Percentiles rank a stretch among this genome's conserved stretches.
These are phyloP conservation scores for Rehmannia glutinosa DNA, from an alignment of 257 asterid genomes.

Conservation along the genomic window DNA sequence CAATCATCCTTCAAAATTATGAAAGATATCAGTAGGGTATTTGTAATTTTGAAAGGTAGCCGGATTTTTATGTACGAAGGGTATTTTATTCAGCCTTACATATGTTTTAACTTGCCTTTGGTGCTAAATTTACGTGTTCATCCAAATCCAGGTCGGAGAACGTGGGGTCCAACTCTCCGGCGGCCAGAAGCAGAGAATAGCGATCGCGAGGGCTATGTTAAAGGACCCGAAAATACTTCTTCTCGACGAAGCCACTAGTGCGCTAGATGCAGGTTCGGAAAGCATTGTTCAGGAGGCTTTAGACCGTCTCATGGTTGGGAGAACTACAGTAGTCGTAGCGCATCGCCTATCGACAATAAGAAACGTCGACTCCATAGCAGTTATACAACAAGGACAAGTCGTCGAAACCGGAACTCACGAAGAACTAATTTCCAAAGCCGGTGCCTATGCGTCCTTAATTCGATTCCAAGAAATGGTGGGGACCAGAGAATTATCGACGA, in stretches of 20 bases:
- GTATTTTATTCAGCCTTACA: too few relatives aligned
- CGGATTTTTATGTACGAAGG: too few relatives aligned
- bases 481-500: slow-evolving; percentile 59
- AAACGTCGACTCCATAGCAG: slow-evolving; percentile 89
- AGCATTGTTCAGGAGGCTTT: slow-evolving; percentile 92
- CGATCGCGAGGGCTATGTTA: slow-evolving; percentile 92
- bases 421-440: slow-evolving; percentile 78
- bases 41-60: too few relatives aligned
- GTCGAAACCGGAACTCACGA: slow-evolving; percentile 96
- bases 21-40: too few relatives aligned
- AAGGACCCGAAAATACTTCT: slow-evolving; percentile 87
- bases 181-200: slow-evolving; percentile 94
- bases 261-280: slow-evolving; percentile 91
- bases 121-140: not conserved
- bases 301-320: slow-evolving; percentile 87
- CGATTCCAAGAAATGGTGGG: slow-evolving; percentile 94
- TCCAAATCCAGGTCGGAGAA: slow-evolving; percentile 76
- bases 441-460: slow-evolving; percentile 81
- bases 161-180: slow-evolving; percentile 97
- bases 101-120: not conserved
- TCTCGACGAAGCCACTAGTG: slow-evolving; percentile 95
- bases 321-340: slow-evolving; percentile 91
- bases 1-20: too few relatives aligned
- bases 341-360: slow-evolving; percentile 92
- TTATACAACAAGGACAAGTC: slow-evolving; percentile 89